Evolutionary conservation across 2,329 filamentous ascomycete genomes (phyloP).

Genomic region (Xylariaceae sp.): DNA sequence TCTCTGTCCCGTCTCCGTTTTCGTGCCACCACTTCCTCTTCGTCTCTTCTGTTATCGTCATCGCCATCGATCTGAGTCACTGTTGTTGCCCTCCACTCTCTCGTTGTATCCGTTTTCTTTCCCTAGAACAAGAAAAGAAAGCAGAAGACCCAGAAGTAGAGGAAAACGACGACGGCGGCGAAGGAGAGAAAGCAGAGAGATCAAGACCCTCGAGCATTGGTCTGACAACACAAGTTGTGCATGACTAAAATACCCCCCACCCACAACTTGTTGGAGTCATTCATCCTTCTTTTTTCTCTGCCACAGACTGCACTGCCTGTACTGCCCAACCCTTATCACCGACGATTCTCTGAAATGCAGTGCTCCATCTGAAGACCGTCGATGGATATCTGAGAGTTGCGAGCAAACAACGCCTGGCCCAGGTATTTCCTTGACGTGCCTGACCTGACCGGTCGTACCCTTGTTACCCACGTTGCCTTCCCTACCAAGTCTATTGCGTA

Average conservation of each 20-base stretch:
- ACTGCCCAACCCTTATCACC: background rate
- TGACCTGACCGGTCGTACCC: background rate
- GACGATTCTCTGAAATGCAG: background rate
- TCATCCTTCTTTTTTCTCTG: background rate
- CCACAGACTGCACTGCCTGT: slow-evolving; percentile 19
- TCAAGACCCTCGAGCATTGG: background rate
- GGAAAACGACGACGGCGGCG: background rate
- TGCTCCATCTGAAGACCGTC: slow-evolving; percentile 2
- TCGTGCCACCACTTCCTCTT: background rate
- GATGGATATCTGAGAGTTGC: background rate
- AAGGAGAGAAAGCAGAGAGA: background rate
- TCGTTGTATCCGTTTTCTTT: background rate
- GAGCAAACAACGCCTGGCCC: background rate
- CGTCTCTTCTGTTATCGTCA: background rate
- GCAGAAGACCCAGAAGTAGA: too few species aligned
- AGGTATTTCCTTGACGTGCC: background rate
- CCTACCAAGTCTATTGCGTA: background rate
- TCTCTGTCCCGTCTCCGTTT: background rate
- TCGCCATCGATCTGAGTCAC: background rate
- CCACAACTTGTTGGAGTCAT: slow-evolving; percentile 2
- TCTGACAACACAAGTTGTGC: slow-evolving; percentile 13
- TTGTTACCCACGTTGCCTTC: background rate
- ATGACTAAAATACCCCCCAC: slow-evolving; percentile 6
- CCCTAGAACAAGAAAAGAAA: background rate
- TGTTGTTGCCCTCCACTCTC: too few species aligned